phyloP scores from a whole-genome alignment of 2,329 filamentous ascomycete species.

The Colletotrichum filicis region DNA sequence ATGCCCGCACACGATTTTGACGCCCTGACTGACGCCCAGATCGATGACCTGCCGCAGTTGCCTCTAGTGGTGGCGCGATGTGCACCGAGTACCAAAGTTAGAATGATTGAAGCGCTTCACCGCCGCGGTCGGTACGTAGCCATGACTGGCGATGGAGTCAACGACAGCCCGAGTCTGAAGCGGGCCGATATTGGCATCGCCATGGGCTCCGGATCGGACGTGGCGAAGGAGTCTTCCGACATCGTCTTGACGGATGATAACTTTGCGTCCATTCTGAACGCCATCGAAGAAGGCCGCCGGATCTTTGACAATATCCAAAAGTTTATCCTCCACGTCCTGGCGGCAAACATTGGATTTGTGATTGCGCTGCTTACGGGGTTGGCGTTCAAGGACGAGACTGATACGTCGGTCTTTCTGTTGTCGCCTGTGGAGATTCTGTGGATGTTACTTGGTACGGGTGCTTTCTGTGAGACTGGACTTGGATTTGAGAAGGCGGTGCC shows the following conservation, averaged over 20 bases:
- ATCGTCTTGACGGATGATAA: slow-evolving; percentile 76
- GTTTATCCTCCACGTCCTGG: slow-evolving; percentile 69
- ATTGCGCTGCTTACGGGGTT: slow-evolving; percentile 72
- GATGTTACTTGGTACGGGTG: slow-evolving; percentile 73
- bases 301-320: slow-evolving; percentile 76
- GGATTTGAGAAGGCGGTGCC: slow-evolving; percentile 72
- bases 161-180: slow-evolving; percentile 72
- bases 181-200: slow-evolving; percentile 73
- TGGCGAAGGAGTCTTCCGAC: slow-evolving; percentile 69
- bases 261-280: slow-evolving; percentile 72
- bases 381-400: slow-evolving; percentile 68
- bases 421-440: slow-evolving; percentile 75
- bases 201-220: slow-evolving; percentile 73
- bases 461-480: slow-evolving; percentile 74
- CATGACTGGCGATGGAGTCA: slow-evolving; percentile 76
- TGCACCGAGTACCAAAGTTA: slow-evolving; percentile 73
- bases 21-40: slow-evolving; percentile 66
- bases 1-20: slow-evolving; percentile 72
- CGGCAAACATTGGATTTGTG: slow-evolving; percentile 72
- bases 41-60: slow-evolving; percentile 67
- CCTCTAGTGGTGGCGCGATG: slow-evolving; percentile 73
- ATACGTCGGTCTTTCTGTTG: slow-evolving; percentile 73
- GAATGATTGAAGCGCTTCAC: slow-evolving; percentile 72
- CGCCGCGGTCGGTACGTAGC: slow-evolving; percentile 69
- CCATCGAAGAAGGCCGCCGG: slow-evolving; percentile 72